Evolutionary conservation across 768 basidiomycete species (phyloP).

Genomic region (Tylopilus sp.): DNA sequence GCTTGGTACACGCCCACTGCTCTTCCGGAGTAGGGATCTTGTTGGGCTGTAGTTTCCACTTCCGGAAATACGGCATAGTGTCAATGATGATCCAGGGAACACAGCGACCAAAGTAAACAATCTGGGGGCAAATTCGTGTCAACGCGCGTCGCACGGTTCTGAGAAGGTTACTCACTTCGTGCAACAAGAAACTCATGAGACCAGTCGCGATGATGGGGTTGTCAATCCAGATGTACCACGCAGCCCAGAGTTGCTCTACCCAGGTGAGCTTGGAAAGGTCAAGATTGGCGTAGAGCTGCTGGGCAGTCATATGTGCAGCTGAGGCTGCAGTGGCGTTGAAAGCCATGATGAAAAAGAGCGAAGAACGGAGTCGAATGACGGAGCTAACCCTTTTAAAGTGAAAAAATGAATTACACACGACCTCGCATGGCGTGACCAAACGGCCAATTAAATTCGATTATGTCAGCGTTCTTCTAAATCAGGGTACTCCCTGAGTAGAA

Average conservation of each 20-base stretch:
- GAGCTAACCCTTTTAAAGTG: not conserved
- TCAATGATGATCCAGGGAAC: constrained; percentile 97
- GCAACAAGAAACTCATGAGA: constrained; percentile 85
- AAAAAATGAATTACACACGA: constrained; percentile 13
- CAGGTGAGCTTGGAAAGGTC: constrained; percentile 61
- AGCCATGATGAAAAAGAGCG: constrained; percentile 33
- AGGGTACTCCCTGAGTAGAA: no score
- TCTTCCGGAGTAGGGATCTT: constrained; percentile 79
- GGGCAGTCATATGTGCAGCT: constrained; percentile 28
- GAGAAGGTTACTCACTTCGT: constrained; percentile 65
- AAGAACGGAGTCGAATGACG: not conserved
- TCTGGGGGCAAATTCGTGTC: constrained; percentile 37
- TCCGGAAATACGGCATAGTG: constrained; percentile 85
- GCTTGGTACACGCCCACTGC: constrained; percentile 96
- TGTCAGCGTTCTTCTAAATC: not conserved
- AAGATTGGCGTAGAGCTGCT: constrained; percentile 51
- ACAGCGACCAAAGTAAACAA: constrained; percentile 95
- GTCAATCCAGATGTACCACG: constrained; percentile 83
- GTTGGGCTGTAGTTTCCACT: constrained; percentile 89
- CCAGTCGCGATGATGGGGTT: constrained; percentile 94
- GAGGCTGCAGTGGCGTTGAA: constrained; percentile 38
- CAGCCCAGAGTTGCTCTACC: constrained; percentile 78
- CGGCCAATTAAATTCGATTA: constrained; percentile 26
- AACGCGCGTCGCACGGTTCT: not conserved
- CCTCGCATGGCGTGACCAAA: constrained; percentile 25